phyloP scores from a whole-genome alignment of 1,139 yeast species.

The Diutina neorugosa region DNA sequence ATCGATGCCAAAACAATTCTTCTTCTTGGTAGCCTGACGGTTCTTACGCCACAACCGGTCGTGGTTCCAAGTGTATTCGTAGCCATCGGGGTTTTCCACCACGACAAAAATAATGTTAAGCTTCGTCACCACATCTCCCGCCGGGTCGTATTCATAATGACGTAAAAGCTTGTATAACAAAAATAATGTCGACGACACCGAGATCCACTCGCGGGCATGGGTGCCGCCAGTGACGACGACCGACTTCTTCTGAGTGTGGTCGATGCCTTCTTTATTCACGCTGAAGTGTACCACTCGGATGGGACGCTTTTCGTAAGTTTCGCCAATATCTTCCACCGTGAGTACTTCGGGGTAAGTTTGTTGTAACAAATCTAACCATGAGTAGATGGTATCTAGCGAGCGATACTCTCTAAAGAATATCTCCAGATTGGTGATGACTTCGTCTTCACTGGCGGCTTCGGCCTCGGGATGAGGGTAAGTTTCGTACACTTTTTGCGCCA shows the following conservation, averaged over 20 bases:
- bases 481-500: slow-evolving; percentile 44
- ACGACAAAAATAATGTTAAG: slow-evolving; percentile 73
- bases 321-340: slow-evolving; percentile 54
- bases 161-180: slow-evolving; percentile 43
- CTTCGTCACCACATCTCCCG: slow-evolving; percentile 17
- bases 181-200: slow-evolving; percentile 59
- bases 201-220: slow-evolving; percentile 89
- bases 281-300: slow-evolving; percentile 55
- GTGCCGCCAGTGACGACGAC: slow-evolving; percentile 74
- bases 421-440: slow-evolving; percentile 16
- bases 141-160: slow-evolving; percentile 31
- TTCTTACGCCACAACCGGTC: slow-evolving; percentile 88
- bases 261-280: slow-evolving; percentile 27
- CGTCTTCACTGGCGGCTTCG: slow-evolving; percentile 5
- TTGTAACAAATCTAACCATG: slow-evolving; percentile 56
- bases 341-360: slow-evolving; percentile 49
- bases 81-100: slow-evolving; percentile 84
- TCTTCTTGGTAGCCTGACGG: slow-evolving; percentile 60
- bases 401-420: slow-evolving; percentile 62
- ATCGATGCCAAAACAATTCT: slow-evolving; percentile 71
- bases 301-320: slow-evolving; percentile 62
- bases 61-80: slow-evolving; percentile 64
- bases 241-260: slow-evolving; percentile 45
- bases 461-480: slow-evolving; percentile 29
- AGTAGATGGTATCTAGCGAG: slow-evolving; percentile 52